Evolutionary conservation across 345 rosid species (phyloP), one percentile per base, ranked within the genome.

Genomic region (Eucalyptus tenuipes): DNA sequence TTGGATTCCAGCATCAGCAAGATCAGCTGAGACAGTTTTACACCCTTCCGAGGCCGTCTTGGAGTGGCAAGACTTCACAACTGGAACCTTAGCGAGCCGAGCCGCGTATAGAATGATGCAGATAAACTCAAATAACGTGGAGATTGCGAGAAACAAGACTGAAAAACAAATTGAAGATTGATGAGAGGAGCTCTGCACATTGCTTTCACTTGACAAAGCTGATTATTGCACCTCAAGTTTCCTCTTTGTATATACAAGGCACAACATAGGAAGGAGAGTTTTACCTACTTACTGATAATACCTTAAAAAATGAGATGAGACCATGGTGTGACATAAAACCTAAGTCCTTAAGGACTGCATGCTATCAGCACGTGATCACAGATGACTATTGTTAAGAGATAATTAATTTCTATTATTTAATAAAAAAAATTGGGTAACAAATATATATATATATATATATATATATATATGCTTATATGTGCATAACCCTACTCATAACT

Each of bases 11-110:
- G 49, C 87, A 29, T 87, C 90, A 49, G 86, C 82, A 55, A 90
- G 91, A 86, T 86, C 88, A 37, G 88, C 88, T 75, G 75, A 85
- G 49, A 90, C 90, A 29, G 87, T 88, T 57, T 88, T 88, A 42
- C 57, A 88, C 27, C 88, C 88, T 88, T 90, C 89, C 7, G 48
- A 82, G 50, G 89, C 87, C 4, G 84, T 87, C 87, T 84, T 45
- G 13, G 80, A 17, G n/a, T 42, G 50, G 24, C 40, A 79, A 6
- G 44, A 81, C 66, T 88, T 79, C 37, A 88, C 79, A 48, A 82
- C 86, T 5, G 88, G 89, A 37, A 90, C 49, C 85, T 88, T 88
- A 22, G 91, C 85, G 2, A 90, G 44, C 52, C 14, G 31, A 52
- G 49, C 45, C 12, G 44, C 50, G 29, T 53, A 90, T 17, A 87